Conservation (phyloP, 768 basidiomycete species). For the Tricholoma hemisulphureum region DNA sequence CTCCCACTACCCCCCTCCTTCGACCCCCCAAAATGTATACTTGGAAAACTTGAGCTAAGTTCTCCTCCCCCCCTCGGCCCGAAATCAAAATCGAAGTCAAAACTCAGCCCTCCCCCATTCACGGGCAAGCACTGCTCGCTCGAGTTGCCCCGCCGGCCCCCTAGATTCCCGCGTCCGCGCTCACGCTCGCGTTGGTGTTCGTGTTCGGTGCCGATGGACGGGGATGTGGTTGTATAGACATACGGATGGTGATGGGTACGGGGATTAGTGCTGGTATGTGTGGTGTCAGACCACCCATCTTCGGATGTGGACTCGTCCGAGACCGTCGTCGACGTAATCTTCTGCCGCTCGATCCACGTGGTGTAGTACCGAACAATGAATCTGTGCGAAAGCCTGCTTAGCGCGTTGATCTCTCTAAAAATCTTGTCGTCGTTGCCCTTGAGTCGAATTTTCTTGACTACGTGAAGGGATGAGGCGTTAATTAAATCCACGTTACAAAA, state of each 20-base stretch:
- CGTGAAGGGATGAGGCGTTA: not conserved
- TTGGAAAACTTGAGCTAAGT: slow-evolving; percentile 62
- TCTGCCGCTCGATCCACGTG: slow-evolving; percentile 76
- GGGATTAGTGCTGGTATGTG: not conserved
- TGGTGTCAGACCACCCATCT: slow-evolving; percentile 14
- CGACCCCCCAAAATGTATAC: slow-evolving; percentile 73
- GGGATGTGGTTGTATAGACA: too few species aligned
- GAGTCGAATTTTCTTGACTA: slow-evolving; percentile 88
- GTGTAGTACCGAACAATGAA: slow-evolving; percentile 92
- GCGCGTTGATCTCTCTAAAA: slow-evolving; percentile 85
- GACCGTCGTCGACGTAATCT: slow-evolving; percentile 41
- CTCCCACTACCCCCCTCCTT: slow-evolving; percentile 31
- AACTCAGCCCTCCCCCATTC: slow-evolving; percentile 57
- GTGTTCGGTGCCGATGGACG: too few species aligned
- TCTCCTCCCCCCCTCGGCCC: slow-evolving; percentile 25
- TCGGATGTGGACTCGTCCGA: slow-evolving; percentile 53
- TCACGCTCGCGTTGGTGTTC: too few species aligned
- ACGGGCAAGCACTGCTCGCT: slow-evolving; percentile 37
- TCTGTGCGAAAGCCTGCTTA: slow-evolving; percentile 84
- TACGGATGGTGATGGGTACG: not conserved
- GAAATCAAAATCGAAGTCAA: slow-evolving; percentile 60
- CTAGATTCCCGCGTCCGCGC: too few species aligned
- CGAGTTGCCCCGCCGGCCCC: slow-evolving; percentile 13
- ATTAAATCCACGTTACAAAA: not conserved
- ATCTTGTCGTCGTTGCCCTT: slow-evolving; percentile 85